Percentiles rank a stretch among this genome's conserved stretches.
Conservation (phyloP, 306 rosid species). For the Lablab purpureus region DNA sequence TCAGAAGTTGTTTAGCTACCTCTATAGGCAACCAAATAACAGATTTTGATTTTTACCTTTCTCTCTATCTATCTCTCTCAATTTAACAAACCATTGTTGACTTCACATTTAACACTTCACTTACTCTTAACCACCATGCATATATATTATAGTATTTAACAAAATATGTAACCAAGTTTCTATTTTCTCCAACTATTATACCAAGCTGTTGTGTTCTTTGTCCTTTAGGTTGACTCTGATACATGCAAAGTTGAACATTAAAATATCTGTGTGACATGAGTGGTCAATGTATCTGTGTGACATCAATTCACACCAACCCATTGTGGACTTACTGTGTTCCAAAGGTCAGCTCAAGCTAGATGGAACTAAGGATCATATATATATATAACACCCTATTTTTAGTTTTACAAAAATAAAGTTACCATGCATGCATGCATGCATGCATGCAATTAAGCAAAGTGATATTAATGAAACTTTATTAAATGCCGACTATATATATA, state of each 20-base stretch:
- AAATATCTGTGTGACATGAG: no score
- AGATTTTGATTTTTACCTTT: not conserved
- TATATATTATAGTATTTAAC: not conserved
- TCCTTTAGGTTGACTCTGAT: not conserved
- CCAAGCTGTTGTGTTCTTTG: no score
- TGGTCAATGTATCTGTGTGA: no score
- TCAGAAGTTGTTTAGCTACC: not conserved
- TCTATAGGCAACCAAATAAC: not conserved
- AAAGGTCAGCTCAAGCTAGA: no score
- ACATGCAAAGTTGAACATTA: not conserved
- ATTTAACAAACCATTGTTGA: not conserved
- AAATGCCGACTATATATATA: no score
- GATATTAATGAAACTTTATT: no score
- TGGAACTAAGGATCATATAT: no score
- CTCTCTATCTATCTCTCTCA: not conserved
- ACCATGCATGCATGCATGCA: no score
- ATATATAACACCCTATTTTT: no score
- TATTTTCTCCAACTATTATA: no score
- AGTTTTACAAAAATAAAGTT: no score
- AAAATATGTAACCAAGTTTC: not conserved
- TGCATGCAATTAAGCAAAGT: no score
- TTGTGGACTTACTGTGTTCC: not conserved
- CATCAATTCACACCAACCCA: not conserved
- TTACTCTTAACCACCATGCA: not conserved
- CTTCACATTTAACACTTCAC: not conserved